These are phyloP conservation scores for Zygoascus sp. DNA, from an alignment of 1,139 yeast genomes.

Conservation along the genomic window DNA sequence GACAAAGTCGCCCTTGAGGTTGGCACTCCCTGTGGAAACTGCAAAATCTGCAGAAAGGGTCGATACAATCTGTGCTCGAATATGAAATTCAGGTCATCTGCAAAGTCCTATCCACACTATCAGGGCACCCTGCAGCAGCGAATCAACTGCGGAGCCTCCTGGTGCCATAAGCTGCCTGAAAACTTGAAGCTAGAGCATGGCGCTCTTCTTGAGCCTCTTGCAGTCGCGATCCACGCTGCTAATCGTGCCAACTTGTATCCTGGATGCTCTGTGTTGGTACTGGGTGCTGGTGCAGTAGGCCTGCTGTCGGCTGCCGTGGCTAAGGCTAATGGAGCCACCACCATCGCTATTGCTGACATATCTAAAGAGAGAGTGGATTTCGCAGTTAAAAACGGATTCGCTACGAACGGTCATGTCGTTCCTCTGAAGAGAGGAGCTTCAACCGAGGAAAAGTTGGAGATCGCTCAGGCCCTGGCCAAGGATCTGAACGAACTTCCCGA, in stretches of 20 bases:
- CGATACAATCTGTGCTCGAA: conserved; percentile 41
- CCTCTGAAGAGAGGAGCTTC: conserved; percentile 24
- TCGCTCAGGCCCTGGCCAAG: conserved; percentile 22
- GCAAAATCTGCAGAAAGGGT: conserved; percentile 44
- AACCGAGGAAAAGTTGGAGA: conserved; percentile 25
- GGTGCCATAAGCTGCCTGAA: conserved; percentile 70
- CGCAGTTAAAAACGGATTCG: conserved; percentile 29
- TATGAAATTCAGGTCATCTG: conserved; percentile 26
- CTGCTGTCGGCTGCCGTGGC: conserved; percentile 70
- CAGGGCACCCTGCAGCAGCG: conserved; percentile 26
- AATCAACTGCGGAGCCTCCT: conserved; percentile 48
- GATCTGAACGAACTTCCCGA: conserved; percentile 17
- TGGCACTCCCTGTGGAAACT: conserved; percentile 43
- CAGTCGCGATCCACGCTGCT: conserved; percentile 78
- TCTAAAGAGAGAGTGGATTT: conserved; percentile 50
- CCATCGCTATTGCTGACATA: conserved; percentile 56
- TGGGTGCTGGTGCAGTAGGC: conserved; percentile 90
- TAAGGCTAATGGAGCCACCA: conserved; percentile 65
- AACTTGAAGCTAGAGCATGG: conserved; percentile 73
- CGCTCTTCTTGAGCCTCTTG: conserved; percentile 76
- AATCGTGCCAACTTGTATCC: conserved; percentile 55
- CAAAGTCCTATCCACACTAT: conserved; percentile 25
- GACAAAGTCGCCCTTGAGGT: conserved; percentile 34
- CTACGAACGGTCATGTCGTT: conserved; percentile 28
- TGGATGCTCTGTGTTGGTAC: conserved; percentile 65